Evolutionary conservation across 345 rosid genomes (phyloP).

Genomic region (Hibiscus trionum): DNA sequence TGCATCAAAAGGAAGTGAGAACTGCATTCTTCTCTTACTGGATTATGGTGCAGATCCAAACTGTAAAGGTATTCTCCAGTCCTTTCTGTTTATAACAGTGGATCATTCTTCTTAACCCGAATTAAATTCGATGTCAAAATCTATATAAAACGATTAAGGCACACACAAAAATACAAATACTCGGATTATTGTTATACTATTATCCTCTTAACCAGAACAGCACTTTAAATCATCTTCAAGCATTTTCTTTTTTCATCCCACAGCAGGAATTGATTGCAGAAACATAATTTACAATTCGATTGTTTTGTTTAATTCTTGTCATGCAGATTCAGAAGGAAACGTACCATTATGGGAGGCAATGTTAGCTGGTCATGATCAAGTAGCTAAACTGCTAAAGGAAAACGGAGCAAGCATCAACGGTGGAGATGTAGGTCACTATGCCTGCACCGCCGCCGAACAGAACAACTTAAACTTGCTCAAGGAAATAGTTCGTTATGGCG

Average conservation of each 20-base stretch:
- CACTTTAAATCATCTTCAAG: too few relatives aligned
- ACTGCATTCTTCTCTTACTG: conserved; percentile 62
- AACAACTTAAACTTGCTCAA: conserved; percentile 50
- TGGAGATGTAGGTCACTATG: conserved; percentile 72
- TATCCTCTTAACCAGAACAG: neutral
- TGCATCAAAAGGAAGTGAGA: conserved; percentile 67
- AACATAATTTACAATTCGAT: neutral
- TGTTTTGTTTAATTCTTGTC: neutral
- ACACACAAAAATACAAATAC: neutral
- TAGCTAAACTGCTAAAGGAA: conserved; percentile 39
- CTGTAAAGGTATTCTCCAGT: conserved; percentile 43
- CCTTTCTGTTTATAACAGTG: neutral
- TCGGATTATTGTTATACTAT: neutral
- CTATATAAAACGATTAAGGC: neutral
- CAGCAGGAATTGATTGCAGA: neutral
- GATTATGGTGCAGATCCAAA: conserved; percentile 63
- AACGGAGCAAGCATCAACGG: conserved; percentile 34
- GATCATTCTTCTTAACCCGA: neutral
- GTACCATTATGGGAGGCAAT: conserved; percentile 86
- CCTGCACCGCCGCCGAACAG: conserved; percentile 68
- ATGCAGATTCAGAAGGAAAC: conserved; percentile 61
- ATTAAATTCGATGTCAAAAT: neutral
- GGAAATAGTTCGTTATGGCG: conserved; percentile 46
- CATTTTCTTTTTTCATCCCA: too few relatives aligned
- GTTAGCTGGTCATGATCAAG: conserved; percentile 48